Base-by-base conservation (phyloP, 306 rosid species). In the Cucumis melo region DNA sequence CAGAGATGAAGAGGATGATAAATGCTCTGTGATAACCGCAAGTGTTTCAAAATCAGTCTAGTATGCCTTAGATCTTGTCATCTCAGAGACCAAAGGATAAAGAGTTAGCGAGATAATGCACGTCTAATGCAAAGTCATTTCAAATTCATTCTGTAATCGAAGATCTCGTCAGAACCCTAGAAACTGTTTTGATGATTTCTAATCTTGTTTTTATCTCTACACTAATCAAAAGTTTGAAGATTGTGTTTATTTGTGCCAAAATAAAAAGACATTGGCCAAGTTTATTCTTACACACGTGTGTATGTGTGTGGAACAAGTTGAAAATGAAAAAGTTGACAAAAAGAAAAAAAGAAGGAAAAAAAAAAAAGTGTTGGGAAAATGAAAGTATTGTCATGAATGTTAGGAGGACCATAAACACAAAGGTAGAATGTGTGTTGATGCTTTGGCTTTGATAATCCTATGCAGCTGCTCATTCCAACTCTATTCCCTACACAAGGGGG, bases 1-100 rank as follows among this genome's bases (percentile, higher is more conserved):
- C 94, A 63, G 98, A 94, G 86, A 91, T 94, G 98, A 91, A 87
- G 94, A 91, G 89, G 86, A 93, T 93, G 94, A 78, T 91, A 83
- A 93, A 93, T 76, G 82, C 83, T 58, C 84, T 93, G 76, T 93
- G 87, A 94, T 80, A 78, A 74, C 74, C 66, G 82, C 11, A 41
- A 16, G 21, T 21, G 53, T 36, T 74, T 55, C 58, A 5, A 23
- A 70, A 6, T 8, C 19, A 50, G 56, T n/a, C 8, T 23, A 0
- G 36, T 46, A 70, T 0, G 58, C 39, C 0, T 13, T 27, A 23
- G 76, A 48, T 36, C 7, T 71, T 13, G 6, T 12, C 19, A 20
- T 70, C 57, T 3, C 23, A 1, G 57, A 5, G 10, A 23, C 16
- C 11, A 27, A 48, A 19, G 41, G 39, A 67, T 24, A 24, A 50